Evolutionary conservation across 2,329 filamentous ascomycete species (phyloP), one percentile per base, ranked within the genome.

Genomic region (Ophiostoma perfectum): DNA sequence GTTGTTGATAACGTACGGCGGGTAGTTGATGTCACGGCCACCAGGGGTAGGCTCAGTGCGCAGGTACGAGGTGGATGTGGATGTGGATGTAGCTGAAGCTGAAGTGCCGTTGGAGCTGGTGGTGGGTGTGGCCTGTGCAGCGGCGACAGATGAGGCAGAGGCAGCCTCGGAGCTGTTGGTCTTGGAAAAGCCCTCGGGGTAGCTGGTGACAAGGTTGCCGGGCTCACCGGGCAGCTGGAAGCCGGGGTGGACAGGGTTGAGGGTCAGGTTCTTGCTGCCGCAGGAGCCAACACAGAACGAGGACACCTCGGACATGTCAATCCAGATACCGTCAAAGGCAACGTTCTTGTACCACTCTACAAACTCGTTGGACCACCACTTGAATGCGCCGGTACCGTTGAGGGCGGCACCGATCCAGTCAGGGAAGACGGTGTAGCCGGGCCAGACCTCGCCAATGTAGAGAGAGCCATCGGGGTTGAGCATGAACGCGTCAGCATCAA

Each of bases 1-100:
- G 75, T 93, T 86, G 76, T 93, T 88, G 74, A 94, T 89, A 5
- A 87, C 85, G 74, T 94, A 95, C 2, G 91, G 89, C 36, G 91
- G 91, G 73, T 88, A 83, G 73, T 92, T 86, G 68, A 94, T 78
- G 73, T 93, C 84, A 27, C 91, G 84, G 12, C 81, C 80, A 1
- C 88, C 89, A 0, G 85, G 81, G 0, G 86, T 90, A 1, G 88
- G 86, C 0, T 81, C 87, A 0, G 84, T 87, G 4, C 84, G 82
- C 65, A 87, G 75, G 73, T 87, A 88, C 14, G 77, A 78, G 0
- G 79, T 78, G 0, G 80, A 77, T 0, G 78, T 75, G n/a, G 66
- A 65, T 38, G 66, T 8, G n/a, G 63, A 58, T 1, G 78, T 71
- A 12, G 11, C 11, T 27, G 27, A 27, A 27, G 27, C 27, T 27